Base-by-base conservation (phyloP, 495 filamentous ascomycete genomes). In the Aspergillus ellipticus region DNA sequence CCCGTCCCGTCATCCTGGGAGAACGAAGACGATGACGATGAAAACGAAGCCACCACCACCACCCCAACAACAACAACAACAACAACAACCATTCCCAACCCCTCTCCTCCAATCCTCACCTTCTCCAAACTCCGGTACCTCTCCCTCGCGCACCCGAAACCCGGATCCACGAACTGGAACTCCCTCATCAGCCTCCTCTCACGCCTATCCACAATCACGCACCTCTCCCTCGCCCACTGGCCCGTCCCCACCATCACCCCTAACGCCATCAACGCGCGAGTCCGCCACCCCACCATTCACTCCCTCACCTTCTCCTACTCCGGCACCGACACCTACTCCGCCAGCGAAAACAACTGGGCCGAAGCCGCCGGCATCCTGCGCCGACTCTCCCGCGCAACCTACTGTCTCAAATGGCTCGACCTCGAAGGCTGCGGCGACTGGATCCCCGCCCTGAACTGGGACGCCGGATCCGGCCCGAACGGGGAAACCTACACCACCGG, bases 161-260 rank as follows among this genome's bases (percentile, higher is more conserved):
- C 62, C 3, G 33, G 51, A 13, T 52, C 58, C 17, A 79, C 80
- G 8, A 88, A 82, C 24, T 94, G 90, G 90, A 77, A 79, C 13
- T 76, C 82, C 6, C 79, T 94, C 20, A 73, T 93, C 11, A 56
- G 73, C 4, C 68, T 92, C n/a, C 73, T 85, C 0, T 69, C 78
- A 0, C 82, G 83, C 47, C 66, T 90, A 0, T 75, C 83, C 0
- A 83, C 74, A 0, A 73, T 94, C 35, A 92, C 89, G 0, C 87
- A 94, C 57, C 79, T 96, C 3, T 90, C 85, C 24, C 73, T 96
- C 4, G 86, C 89, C 9, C 67, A 87, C 66, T 96, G 92, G 92
- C 90, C 92, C 2, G 73, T 79, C 17, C 91, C 91, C 0, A 80
- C 78, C 0, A 66, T 88, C 1, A 87, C 82, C 6, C 87, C 88